A percentile compares a stretch with the other conserved stretches of the same genome.
These are phyloP conservation scores for Polymyxa betae DNA, from an alignment of 208 protist genomes.

Conservation along the genomic window DNA sequence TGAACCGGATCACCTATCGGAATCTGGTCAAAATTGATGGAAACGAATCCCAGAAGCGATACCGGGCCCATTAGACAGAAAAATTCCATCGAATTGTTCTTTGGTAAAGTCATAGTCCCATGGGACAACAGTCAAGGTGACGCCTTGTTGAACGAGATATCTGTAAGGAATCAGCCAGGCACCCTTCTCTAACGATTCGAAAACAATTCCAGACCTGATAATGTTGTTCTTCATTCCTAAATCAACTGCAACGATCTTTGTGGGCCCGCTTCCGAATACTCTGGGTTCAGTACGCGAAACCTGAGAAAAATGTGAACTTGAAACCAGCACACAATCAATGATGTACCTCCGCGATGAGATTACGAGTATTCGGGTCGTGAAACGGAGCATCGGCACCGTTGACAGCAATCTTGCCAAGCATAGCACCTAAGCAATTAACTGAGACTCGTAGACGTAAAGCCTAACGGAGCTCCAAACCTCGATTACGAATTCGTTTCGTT, in stretches of 20 bases:
- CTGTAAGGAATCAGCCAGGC: background rate
- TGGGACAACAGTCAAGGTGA: conserved; percentile 76
- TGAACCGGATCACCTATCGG: conserved; percentile 80
- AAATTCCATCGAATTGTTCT: conserved; percentile 92
- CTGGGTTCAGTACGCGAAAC: conserved; percentile 77
- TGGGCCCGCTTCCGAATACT: conserved; percentile 75
- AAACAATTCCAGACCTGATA: conserved; percentile 79
- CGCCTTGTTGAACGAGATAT: conserved; percentile 11
- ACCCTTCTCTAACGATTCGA: too few relatives aligned
- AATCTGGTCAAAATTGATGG: background rate
- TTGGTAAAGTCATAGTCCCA: conserved; percentile 92
- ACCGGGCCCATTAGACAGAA: conserved; percentile 86
- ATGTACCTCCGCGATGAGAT: conserved; percentile 88
- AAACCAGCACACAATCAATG: background rate
- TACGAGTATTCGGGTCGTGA: conserved; percentile 87
- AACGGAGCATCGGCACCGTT: conserved; percentile 78
- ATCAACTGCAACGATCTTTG: conserved; percentile 75
- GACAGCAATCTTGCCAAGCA: conserved; percentile 72
- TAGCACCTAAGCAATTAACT: conserved; percentile 65
- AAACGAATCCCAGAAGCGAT: background rate
- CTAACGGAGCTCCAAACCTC: too few relatives aligned
- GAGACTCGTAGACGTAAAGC: too few relatives aligned
- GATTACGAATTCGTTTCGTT: conserved; percentile 92
- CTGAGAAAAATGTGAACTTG: background rate
- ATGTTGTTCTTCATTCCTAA: conserved; percentile 89